phyloP scores from a whole-genome alignment of 495 filamentous ascomycete genomes.

The Aspergillus sclerotioniger region DNA sequence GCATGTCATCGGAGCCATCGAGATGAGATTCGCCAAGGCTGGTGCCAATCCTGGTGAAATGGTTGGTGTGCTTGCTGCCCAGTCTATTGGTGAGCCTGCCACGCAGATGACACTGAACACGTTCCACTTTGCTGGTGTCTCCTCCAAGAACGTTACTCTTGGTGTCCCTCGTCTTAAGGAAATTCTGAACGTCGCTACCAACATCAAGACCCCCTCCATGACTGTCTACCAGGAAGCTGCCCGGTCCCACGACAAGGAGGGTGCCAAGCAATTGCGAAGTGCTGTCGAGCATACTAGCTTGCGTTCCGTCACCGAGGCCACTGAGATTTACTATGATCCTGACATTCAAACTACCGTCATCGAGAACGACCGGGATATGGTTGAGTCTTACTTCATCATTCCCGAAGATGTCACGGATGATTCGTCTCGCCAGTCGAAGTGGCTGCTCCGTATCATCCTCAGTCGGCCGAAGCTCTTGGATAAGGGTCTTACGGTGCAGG shows the following conservation, averaged over 20 bases:
- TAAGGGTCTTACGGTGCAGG: conserved; percentile 86
- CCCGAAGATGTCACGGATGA: conserved; percentile 76
- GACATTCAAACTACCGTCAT: conserved; percentile 84
- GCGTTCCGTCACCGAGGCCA: conserved; percentile 82
- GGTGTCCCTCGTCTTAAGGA: conserved; percentile 99
- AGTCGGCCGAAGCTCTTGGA: conserved; percentile 91
- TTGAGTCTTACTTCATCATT: conserved; percentile 95
- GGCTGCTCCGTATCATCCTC: conserved; percentile 92
- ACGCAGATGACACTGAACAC: conserved; percentile 99
- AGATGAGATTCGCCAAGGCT: conserved; percentile 77
- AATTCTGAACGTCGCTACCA: conserved; percentile 94
- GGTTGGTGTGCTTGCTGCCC: conserved; percentile 96
- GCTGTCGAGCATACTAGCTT: conserved; percentile 93
- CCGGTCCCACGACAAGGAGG: conserved; percentile 62
- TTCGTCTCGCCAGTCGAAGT: conserved; percentile 78
- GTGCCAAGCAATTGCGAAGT: conserved; percentile 81
- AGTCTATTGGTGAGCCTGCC: conserved; percentile 97
- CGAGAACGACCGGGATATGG: conserved; percentile 84
- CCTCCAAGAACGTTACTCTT: conserved; percentile 98
- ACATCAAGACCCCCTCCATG: conserved; percentile 99
- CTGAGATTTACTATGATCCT: conserved; percentile 97
- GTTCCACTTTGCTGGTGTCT: conserved; percentile 99
- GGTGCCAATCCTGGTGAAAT: conserved; percentile 91
- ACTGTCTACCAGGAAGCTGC: conserved; percentile 74
- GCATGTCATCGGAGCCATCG: conserved; percentile 87